Evolutionary conservation across 495 filamentous ascomycete species (phyloP), one percentile per base, ranked within the genome.

Genomic region (Neurospora sp.): DNA sequence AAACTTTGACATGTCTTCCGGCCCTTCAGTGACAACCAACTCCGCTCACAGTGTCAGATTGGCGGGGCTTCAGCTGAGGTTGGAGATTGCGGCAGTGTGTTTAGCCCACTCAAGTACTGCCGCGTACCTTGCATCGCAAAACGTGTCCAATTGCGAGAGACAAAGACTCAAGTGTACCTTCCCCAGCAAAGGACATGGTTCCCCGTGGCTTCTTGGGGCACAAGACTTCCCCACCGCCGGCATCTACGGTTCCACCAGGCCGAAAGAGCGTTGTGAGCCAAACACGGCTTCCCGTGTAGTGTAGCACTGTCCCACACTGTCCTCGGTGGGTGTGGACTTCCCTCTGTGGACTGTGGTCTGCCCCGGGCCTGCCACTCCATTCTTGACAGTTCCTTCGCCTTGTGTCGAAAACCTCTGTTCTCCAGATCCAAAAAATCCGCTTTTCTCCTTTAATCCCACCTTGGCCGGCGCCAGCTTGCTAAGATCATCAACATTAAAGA

Each of bases 401-500:
- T 61, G 53, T 61, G 27, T 27, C 53, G 69, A 76, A 80, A 78
- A 75, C 71, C 75, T 70, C 71, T 48, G 71, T 69, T 78, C 74
- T 72, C 77, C 74, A 80, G 76, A 76, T 69, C 78, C 77, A 73
- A 80, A 80, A 79, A 77, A 78, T 76, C 76, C 78, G 74, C 73
- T 69, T 75, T 78, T 72, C 74, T 72, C 68, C 74, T 75, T 77
- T 75, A 65, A 65, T 65, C 53, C 53, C 53, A 65, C 53, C 27
- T 65, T 65, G 53, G 53, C 53, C 53, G 53, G 53, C 53, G 53
- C 53, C 53, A 61, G 22, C 53, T 61, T 61, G 22, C 27, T 61
- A 61, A 35, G 27, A 35, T 18, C 14, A 65, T 4, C 53, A 14
- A 31, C 6, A 35, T 35, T 18, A 9, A 16, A 65, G 53, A 53